These are phyloP conservation scores for Globisporangium splendens DNA, from an alignment of 352 stramenopile genomes.

Conservation along the genomic window DNA sequence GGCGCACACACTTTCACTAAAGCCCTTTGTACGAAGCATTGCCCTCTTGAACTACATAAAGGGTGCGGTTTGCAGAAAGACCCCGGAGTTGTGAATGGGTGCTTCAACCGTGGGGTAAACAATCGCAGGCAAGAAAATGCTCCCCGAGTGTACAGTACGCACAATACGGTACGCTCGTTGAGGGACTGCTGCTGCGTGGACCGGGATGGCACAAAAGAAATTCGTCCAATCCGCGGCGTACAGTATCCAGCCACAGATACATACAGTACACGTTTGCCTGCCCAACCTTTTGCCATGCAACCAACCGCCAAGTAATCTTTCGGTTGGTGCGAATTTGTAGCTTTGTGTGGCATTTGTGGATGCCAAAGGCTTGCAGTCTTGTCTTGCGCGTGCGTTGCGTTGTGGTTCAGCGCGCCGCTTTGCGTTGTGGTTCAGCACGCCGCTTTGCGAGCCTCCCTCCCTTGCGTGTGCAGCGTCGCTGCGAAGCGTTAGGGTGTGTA, in stretches of 20 bases:
- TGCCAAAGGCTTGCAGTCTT: no score
- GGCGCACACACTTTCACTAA: no score
- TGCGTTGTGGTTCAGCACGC: background rate
- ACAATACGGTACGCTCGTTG: background rate
- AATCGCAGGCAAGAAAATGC: background rate
- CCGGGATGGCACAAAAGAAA: constrained; percentile 16
- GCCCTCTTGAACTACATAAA: no score
- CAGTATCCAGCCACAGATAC: background rate
- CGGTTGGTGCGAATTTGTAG: no score
- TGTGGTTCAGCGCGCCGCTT: background rate
- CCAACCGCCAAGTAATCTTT: no score
- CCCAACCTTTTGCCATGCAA: no score
- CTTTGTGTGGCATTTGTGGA: no score
- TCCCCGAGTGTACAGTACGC: background rate
- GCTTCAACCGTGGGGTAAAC: no score
- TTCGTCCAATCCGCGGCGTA: background rate
- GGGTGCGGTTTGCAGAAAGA: no score
- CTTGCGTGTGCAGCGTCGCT: background rate
- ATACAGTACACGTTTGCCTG: background rate
- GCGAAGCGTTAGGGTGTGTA: constrained; percentile 4
- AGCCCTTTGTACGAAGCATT: no score
- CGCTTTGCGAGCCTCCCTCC: background rate
- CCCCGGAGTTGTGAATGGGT: no score
- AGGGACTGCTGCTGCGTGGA: background rate
- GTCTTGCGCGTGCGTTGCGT: no score